Conservation (phyloP, 176 grass and related monocot species). For the Hordeum vulgare region MorexV3_pseudomolecules_assembly NC_058519.1:501922609-501923108, state of each 20-base stretch:
- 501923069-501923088: slow-evolving; percentile 15
- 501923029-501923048: slow-evolving; percentile 31
- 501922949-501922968: slow-evolving; percentile 45
- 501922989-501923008: slow-evolving; percentile 46
- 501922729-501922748: slow-evolving; percentile 13
- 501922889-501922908: slow-evolving; percentile 7
- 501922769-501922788: slow-evolving; percentile 43
- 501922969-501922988: slow-evolving; percentile 40
- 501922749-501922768: slow-evolving; percentile 10
- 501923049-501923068: slow-evolving; percentile 17
- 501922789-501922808: slow-evolving; percentile 43
- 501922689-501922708: slow-evolving; percentile 41
- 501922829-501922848: slow-evolving; percentile 42
- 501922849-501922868: slow-evolving; percentile 22
- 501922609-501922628: slow-evolving; percentile 54
- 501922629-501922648: slow-evolving; percentile 43
- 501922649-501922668: slow-evolving; percentile 45
- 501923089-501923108: slow-evolving; percentile 12
- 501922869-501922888: slow-evolving; percentile 50
- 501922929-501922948: slow-evolving; percentile 39
- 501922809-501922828: slow-evolving; percentile 40
- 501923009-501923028: slow-evolving; percentile 7
- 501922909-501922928: slow-evolving; percentile 38
- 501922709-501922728: slow-evolving; percentile 24
- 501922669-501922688: slow-evolving; percentile 37